A percentile compares a stretch with the other conserved stretches of the same genome.
Conservation (phyloP, 306 rosid genomes). For the Acacia acuminata region DNA sequence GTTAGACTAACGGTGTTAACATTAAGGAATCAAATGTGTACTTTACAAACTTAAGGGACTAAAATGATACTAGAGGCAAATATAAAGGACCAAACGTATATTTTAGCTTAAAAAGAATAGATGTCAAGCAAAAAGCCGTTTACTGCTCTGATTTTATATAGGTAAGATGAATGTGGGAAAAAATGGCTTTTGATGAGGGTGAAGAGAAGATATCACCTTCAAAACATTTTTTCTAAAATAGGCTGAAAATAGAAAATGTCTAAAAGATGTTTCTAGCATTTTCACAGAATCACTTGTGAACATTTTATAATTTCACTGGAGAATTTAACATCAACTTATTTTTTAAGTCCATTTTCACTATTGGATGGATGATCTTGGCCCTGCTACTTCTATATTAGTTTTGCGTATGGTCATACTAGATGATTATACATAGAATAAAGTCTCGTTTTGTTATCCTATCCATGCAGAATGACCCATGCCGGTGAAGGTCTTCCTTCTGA, state of each 20-base stretch:
- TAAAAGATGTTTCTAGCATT: background rate
- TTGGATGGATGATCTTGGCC: background rate
- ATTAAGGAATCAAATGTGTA: no score
- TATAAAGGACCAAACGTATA: no score
- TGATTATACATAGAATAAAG: slow-evolving; percentile 3
- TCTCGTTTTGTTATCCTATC: slow-evolving; percentile 23
- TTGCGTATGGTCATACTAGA: slow-evolving; percentile 10
- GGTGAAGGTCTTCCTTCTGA: slow-evolving; percentile 70
- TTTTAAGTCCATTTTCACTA: background rate
- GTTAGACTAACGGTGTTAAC: no score
- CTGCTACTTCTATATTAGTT: background rate
- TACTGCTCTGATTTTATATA: no score
- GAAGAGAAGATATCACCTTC: background rate
- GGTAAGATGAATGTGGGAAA: background rate
- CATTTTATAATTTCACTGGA: background rate
- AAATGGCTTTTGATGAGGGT: background rate
- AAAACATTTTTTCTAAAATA: background rate
- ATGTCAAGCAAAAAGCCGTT: no score
- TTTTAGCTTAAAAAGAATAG: no score
- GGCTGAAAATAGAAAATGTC: background rate
- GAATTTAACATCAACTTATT: background rate
- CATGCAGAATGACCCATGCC: slow-evolving; percentile 70
- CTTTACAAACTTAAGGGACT: no score
- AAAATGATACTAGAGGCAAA: no score
- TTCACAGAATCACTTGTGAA: background rate